Evolutionary conservation across 108 stramenopile genomes (phyloP), one percentile per base, ranked within the genome.

Genomic region (Epithemia pelagica): DNA sequence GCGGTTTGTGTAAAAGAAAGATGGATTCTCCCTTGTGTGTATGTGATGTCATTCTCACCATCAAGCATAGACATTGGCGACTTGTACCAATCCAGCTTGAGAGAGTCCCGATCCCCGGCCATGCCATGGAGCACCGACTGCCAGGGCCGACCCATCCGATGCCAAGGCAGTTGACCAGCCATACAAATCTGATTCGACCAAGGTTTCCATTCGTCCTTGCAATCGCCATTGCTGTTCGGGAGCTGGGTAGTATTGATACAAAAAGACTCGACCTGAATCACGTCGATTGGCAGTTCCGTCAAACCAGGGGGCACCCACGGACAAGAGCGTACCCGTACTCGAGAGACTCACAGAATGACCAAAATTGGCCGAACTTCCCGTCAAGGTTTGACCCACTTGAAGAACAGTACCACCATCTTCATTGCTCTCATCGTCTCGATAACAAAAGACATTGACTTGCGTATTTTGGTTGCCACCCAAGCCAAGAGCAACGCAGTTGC

Each of bases 271-370:
- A 21, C 29, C 2, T 28, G 24, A 59, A 59, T 59, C 59, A 21
- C 29, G 28, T 25, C 28, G 18, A 20, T 21, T 1, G 20, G 8
- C 59, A 23, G 24, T 2, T 26, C 29, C 59, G 27, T 28, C 3
- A 26, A 2, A 59, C 29, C 59, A 28, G 21, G 59, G 59, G 27
- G 59, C 59, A 59, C 59, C 59, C 21, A 59, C 59, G 24, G 59
- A 52, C 26, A 66, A 52, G 0, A 57, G 65, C 46, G 23, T 46
- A 19, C 65, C 71, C 26, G 65, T 64, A 0, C 28, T 24, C 23
- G 65, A 72, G 20, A 72, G 37, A 23, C 64, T 58, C 23, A 72
- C 65, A 18, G 57, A 37, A 0, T 60, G 30, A 29, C 71, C 71
- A 0, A 66, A 59, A 32, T 53, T 22, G 24, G 29, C 1, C 0